Percentiles rank a stretch among this genome's conserved stretches.
Conservation (phyloP, 371 early-diverging fungal genomes). For the Apophysomyces elegans region DNA sequence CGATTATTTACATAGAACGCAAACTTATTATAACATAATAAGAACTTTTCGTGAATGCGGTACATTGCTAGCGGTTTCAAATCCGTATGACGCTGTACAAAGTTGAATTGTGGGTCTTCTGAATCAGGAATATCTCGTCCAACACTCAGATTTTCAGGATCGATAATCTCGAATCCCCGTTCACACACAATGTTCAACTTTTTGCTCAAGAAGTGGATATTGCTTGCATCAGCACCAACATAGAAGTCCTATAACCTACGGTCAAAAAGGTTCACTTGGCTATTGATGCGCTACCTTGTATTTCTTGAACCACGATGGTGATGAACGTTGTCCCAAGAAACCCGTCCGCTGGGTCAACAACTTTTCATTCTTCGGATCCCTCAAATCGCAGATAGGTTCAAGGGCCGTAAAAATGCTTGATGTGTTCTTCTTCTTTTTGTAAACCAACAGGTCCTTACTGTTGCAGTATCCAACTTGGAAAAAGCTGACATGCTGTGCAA, state of each 20-base stretch:
- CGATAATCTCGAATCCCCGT: constrained; percentile 86
- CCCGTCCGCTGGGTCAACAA: constrained; percentile 40
- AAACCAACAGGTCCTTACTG: constrained; percentile 63
- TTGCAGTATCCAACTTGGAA: constrained; percentile 78
- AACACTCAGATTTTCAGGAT: constrained; percentile 75
- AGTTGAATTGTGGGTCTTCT: constrained; percentile 78
- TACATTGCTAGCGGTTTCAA: constrained; percentile 86
- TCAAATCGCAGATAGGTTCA: constrained; percentile 48
- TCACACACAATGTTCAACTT: constrained; percentile 84
- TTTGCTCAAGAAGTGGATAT: constrained; percentile 75
- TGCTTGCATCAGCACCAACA: constrained; percentile 78
- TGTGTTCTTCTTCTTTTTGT: constrained; percentile 57
- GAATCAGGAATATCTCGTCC: constrained; percentile 70
- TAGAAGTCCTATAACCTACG: constrained; percentile 68
- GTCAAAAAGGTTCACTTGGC: neutral
- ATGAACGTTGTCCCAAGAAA: constrained; percentile 45
- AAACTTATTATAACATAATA: constrained; percentile 93
- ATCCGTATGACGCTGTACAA: constrained; percentile 78
- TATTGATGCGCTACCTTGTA: constrained; percentile 29
- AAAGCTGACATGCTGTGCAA: constrained; percentile 73
- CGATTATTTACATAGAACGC: constrained; percentile 90
- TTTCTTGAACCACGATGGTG: constrained; percentile 48
- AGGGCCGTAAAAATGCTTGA: constrained; percentile 47
- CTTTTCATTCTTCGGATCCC: constrained; percentile 43
- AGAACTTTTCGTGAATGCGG: constrained; percentile 70